Conservation (phyloP, 129 eudicot genomes). For the Artemisia annua region DNA sequence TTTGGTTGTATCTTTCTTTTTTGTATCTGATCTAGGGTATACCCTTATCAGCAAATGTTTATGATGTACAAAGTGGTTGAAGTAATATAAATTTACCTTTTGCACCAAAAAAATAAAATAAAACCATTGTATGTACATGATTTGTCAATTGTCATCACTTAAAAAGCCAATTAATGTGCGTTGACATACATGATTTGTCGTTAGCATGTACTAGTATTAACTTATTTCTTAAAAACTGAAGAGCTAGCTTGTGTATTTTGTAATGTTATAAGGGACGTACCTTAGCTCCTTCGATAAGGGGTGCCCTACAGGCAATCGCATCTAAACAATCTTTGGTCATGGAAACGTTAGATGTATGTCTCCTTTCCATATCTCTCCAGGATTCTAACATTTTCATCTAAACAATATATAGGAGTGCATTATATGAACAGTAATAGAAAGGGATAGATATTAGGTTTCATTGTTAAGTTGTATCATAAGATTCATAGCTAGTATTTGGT, state of each 20-base stretch:
- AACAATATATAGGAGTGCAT: background rate
- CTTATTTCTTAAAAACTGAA: background rate
- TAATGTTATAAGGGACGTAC: slow-evolving; percentile 27
- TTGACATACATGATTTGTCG: too few relatives aligned
- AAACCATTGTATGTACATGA: too few relatives aligned
- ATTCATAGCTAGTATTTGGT: background rate
- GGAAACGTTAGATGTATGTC: slow-evolving; percentile 45
- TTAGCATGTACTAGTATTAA: too few relatives aligned
- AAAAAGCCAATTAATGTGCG: too few relatives aligned
- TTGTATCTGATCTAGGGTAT: too few relatives aligned
- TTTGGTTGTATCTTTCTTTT: too few relatives aligned
- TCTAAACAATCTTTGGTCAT: slow-evolving; percentile 51
- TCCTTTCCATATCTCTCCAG: slow-evolving; percentile 63
- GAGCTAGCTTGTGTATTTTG: too few relatives aligned
- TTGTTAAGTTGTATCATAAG: background rate
- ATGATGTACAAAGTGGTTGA: too few relatives aligned
- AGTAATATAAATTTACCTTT: too few relatives aligned
- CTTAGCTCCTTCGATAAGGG: slow-evolving; percentile 70
- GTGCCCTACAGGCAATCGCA: slow-evolving; percentile 53
- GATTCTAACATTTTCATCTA: slow-evolving; percentile 49
- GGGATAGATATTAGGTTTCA: background rate
- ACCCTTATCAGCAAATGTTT: too few relatives aligned
- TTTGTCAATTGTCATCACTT: too few relatives aligned
- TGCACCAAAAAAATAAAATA: too few relatives aligned
- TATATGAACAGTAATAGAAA: background rate